Base-by-base conservation (phyloP, 1,284 basidiomycete species). In the Somion occarium region DNA sequence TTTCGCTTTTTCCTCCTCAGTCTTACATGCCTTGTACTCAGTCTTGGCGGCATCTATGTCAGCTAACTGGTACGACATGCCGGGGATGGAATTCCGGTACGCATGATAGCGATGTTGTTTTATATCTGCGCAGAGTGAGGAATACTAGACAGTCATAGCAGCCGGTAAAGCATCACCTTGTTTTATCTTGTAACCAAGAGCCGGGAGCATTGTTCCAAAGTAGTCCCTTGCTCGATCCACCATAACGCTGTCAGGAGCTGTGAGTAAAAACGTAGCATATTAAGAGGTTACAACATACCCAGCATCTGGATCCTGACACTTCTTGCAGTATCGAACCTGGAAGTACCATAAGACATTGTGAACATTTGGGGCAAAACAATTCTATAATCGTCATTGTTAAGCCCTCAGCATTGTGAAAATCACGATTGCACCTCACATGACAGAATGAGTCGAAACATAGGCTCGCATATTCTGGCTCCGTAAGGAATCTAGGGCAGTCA, bases 401-500 rank as follows among this genome's bases (percentile, higher is more conserved):
- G 20, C 23, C 5, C 9, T 9, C 11, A 20, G 25, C 39, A 42
- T 12, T n/a, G 3, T 15, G 13, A 24, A 19, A 22, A 42, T 48
- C 9, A 30, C 20, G 22, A 26, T 9, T 13, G 30, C 20, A 42
- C 44, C 53, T 39, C 26, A 55, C 57, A 34, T 57, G 53, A 48
- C 57, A 59, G 39, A 53, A 38, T n/a, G 38, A 43, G 20, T 49
- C 43, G 24, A 57, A 56, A 47, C 53, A 12, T 11, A 59, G 41
- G 27, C 51, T 50, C 2, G 54, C 56, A 44, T 56, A 59, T 11
- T 30, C 56, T 9, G 56, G 54, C 38, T 56, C 52, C n/a, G 39
- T 56, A 19, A 59, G 34, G 27, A 58, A 57, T 15, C 41, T 42
- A 3, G 58, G 58, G 38, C 58, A 59, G 15, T 53, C 47, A 15